Evolutionary conservation across 768 basidiomycete species (phyloP).

Genomic region (Boletus sensibilis): DNA sequence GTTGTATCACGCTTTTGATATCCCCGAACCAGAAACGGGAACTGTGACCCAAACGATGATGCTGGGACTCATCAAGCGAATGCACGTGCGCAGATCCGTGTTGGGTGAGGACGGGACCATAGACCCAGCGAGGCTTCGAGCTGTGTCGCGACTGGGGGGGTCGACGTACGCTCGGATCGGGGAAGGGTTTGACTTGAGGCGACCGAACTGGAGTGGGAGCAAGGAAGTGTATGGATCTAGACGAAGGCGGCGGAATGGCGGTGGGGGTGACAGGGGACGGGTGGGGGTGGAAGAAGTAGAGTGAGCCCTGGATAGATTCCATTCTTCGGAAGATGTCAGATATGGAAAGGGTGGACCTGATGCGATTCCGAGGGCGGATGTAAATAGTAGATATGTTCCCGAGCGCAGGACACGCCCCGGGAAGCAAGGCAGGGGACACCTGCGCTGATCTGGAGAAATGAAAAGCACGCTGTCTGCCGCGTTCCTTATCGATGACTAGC

Average conservation of each 20-base stretch:
- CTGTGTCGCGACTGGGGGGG: slow-evolving; percentile 52
- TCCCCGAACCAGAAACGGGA: slow-evolving; percentile 38
- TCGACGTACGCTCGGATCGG: slow-evolving; percentile 47
- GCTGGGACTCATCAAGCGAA: slow-evolving; percentile 52
- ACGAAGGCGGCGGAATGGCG: slow-evolving; percentile 8
- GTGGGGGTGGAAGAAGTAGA: slow-evolving; percentile 1
- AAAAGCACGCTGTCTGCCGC: slow-evolving; percentile 25
- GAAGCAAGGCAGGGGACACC: slow-evolving; percentile 17
- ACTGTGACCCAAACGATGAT: slow-evolving; percentile 45
- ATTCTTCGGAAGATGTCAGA: slow-evolving; percentile 21
- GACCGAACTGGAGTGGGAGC: slow-evolving; percentile 37
- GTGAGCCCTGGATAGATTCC: slow-evolving; percentile 17
- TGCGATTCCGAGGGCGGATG: slow-evolving; percentile 20
- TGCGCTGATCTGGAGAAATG: slow-evolving; percentile 33
- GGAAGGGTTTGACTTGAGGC: slow-evolving; percentile 47
- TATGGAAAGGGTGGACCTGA: slow-evolving; percentile 7
- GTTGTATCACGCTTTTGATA: slow-evolving; percentile 53
- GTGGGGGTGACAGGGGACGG: slow-evolving; percentile 9
- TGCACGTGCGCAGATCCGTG: slow-evolving; percentile 52
- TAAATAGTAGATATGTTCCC: slow-evolving; percentile 21
- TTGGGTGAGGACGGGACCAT: slow-evolving; percentile 43
- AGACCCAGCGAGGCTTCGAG: slow-evolving; percentile 48
- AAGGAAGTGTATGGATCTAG: slow-evolving; percentile 5
- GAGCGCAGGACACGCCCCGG: slow-evolving; percentile 18
- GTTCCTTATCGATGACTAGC: slow-evolving; percentile 28